Conservation (phyloP, 495 filamentous ascomycete genomes). For the Podospora conica region DNA sequence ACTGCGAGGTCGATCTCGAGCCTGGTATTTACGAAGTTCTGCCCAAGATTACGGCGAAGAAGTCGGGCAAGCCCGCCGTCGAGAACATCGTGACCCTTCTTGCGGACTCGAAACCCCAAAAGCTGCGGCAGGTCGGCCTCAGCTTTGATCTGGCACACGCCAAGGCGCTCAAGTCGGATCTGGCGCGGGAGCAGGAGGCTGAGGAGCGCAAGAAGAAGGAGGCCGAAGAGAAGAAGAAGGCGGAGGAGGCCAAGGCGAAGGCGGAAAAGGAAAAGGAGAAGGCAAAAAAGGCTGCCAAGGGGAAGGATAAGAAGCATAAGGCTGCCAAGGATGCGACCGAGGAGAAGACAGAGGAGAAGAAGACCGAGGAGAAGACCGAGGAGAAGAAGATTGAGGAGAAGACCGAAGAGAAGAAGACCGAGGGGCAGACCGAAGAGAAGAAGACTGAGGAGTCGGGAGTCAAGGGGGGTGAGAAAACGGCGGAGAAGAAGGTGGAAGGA, state of each 20-base stretch:
- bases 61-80: conserved; percentile 38
- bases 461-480: background rate
- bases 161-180: conserved; percentile 47
- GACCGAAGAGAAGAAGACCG: background rate
- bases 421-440: conserved; percentile 3
- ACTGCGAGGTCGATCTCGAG: conserved; percentile 61
- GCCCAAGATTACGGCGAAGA: conserved; percentile 60
- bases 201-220: conserved; percentile 9
- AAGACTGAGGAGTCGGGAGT: background rate
- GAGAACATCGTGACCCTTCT: conserved; percentile 50
- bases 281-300: background rate
- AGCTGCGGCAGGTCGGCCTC: conserved; percentile 61
- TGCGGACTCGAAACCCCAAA: conserved; percentile 54
- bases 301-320: background rate
- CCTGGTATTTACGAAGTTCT: conserved; percentile 62
- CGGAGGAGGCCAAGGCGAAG: conserved; percentile 2
- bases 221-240: background rate
- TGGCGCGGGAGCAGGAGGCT: conserved; percentile 10
- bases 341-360: background rate
- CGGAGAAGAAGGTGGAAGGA: background rate
- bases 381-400: background rate
- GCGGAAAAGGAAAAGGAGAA: conserved; percentile 7
- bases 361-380: background rate
- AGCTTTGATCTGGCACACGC: conserved; percentile 66
- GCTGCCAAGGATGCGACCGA: background rate